A percentile compares a stretch with the other conserved stretches of the same genome.
phyloP scores from a whole-genome alignment of 2,329 filamentous ascomycete genomes.

The Colletotrichum destructivum region DNA sequence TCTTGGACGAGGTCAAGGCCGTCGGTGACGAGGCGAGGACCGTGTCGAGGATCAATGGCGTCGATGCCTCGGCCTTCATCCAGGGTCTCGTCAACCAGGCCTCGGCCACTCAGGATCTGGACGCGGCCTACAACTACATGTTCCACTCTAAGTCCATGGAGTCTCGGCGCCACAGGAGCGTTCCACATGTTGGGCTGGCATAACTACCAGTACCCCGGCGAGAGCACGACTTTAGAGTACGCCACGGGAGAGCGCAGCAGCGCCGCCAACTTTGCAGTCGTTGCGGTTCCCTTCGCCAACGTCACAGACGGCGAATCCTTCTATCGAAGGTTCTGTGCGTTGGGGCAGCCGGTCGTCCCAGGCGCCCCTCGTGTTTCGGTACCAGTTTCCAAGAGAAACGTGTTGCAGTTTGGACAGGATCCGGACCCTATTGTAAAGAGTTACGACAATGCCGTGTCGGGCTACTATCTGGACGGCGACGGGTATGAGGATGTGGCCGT shows the following conservation, averaged over 20 bases:
- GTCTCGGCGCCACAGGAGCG: constrained; percentile 45
- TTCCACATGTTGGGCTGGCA: constrained; percentile 50
- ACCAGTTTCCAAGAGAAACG: constrained; percentile 10
- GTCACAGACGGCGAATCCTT: constrained; percentile 52
- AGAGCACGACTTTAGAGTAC: constrained; percentile 45
- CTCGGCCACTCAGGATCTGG: constrained; percentile 45
- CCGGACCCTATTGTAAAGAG: constrained; percentile 49
- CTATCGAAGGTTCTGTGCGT: constrained; percentile 52
- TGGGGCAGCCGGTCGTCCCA: background rate
- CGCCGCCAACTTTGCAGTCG: constrained; percentile 49
- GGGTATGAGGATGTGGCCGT: constrained; percentile 54
- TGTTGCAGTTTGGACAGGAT: constrained; percentile 34
- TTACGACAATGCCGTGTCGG: constrained; percentile 46
- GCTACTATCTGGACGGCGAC: constrained; percentile 53
- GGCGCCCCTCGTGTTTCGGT: background rate
- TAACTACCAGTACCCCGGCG: constrained; percentile 47
- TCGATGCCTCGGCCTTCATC: constrained; percentile 45
- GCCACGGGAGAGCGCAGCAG: constrained; percentile 52
- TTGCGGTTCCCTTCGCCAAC: constrained; percentile 48
- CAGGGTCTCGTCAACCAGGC: constrained; percentile 40
- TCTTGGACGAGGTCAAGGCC: constrained; percentile 56
- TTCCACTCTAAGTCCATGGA: constrained; percentile 50
- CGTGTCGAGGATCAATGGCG: constrained; percentile 47
- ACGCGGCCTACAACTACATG: constrained; percentile 56
- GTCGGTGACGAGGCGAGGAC: constrained; percentile 43